A percentile compares a stretch with the other conserved stretches of the same genome.
These are phyloP conservation scores for Erigeron philadelphicus DNA, from an alignment of 140 eudicot genomes.

Conservation along the genomic window DNA sequence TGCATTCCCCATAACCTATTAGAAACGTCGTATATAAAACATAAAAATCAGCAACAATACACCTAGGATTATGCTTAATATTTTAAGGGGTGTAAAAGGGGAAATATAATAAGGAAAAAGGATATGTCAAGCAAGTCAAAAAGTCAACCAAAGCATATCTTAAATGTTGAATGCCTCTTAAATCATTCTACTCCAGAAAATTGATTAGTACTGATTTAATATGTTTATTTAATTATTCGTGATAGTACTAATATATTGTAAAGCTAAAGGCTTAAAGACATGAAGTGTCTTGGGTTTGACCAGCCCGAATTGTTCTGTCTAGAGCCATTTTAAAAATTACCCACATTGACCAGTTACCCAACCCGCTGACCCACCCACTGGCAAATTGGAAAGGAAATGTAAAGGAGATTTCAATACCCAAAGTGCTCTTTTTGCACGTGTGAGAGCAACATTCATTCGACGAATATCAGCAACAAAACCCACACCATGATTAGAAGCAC, in stretches of 20 bases:
- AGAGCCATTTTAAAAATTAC: no score
- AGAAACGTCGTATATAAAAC: neutral
- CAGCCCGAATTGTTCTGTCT: neutral
- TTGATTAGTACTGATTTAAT: neutral
- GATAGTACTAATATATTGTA: neutral
- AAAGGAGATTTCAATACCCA: constrained; percentile 51
- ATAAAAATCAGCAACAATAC: neutral
- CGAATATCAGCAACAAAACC: constrained; percentile 99
- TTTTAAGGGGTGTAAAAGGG: no score
- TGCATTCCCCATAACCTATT: constrained; percentile 98
- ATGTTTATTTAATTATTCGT: neutral
- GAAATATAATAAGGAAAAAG: neutral
- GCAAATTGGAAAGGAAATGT: neutral
- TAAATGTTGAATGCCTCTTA: neutral
- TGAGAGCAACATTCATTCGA: constrained; percentile 95
- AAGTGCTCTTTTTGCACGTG: constrained; percentile 94
- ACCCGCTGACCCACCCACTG: neutral
- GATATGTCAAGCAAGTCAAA: neutral
- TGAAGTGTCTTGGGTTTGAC: neutral
- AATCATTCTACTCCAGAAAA: no score
- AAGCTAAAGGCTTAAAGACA: neutral
- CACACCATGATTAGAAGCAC: constrained; percentile 89
- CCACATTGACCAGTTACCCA: neutral
- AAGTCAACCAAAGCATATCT: neutral
- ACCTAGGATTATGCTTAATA: no score